Percentiles rank a stretch among this genome's conserved stretches.
phyloP scores from a whole-genome alignment of 2,329 filamentous ascomycete species.

The Talaromyces funiculosus region DNA sequence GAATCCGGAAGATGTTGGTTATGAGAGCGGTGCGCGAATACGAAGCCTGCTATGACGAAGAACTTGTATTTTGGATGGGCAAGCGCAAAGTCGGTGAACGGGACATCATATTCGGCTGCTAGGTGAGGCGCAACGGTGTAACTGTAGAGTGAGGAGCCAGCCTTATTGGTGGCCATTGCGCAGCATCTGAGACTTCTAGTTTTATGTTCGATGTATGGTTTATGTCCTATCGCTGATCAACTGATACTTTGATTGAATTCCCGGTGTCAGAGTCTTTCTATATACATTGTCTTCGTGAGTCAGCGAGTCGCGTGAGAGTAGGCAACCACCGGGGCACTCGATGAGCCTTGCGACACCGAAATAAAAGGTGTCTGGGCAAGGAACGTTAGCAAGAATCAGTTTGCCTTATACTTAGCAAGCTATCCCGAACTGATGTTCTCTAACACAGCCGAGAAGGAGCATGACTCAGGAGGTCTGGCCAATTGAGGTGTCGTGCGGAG shows the following conservation, averaged over 20 bases:
- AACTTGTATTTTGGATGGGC: constrained; percentile 24
- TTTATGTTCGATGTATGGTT: background rate
- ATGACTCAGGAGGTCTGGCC: no score
- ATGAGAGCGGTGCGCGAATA: constrained; percentile 21
- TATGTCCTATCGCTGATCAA: background rate
- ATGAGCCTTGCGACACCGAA: background rate
- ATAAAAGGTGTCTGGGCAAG: background rate
- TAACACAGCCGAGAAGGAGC: no score
- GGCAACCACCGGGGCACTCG: background rate
- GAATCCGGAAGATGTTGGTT: background rate
- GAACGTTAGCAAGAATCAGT: background rate
- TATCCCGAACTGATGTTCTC: background rate
- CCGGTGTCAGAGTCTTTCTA: background rate
- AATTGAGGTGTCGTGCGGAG: background rate
- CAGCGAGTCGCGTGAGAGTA: background rate
- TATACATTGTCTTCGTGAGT: background rate
- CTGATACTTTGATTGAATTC: no score
- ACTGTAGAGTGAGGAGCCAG: constrained; percentile 11
- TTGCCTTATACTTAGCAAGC: background rate
- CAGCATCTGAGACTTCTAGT: background rate
- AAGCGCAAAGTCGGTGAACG: constrained; percentile 23
- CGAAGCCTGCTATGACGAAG: constrained; percentile 25
- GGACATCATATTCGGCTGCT: constrained; percentile 22
- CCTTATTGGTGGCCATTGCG: constrained; percentile 11
- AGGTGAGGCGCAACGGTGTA: constrained; percentile 26